Conservation (phyloP, 1,284 basidiomycete species). For the Cystobasidium pallidum region DNA sequence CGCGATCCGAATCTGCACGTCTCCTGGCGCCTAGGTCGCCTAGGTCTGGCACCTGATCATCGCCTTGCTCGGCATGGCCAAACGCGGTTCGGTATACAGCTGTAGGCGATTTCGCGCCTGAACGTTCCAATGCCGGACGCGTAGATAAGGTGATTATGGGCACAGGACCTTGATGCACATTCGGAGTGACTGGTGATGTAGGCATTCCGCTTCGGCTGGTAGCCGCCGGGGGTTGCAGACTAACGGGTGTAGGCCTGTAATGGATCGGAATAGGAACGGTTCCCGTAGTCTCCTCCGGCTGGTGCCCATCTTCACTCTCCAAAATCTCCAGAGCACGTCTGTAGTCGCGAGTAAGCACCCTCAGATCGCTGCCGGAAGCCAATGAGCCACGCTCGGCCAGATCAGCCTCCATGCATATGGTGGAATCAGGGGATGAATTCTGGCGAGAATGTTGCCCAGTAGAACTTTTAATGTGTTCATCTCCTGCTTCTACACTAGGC, state of each 20-base stretch:
- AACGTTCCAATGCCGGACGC: neutral
- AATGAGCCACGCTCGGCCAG: slow-evolving; percentile 13
- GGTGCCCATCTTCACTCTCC: slow-evolving; percentile 14
- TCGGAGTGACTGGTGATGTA: neutral
- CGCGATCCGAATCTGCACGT: slow-evolving; percentile 33
- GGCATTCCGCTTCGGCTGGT: no score
- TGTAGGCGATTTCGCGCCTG: neutral
- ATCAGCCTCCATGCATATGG: slow-evolving; percentile 11
- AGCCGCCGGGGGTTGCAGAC: neutral
- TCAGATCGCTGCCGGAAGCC: slow-evolving; percentile 21
- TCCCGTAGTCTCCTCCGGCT: neutral
- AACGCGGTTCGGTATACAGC: neutral
- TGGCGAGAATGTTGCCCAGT: neutral
- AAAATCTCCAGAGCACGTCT: slow-evolving; percentile 25
- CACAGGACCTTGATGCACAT: neutral
- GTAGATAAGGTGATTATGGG: neutral
- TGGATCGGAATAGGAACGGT: slow-evolving; percentile 26
- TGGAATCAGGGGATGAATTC: slow-evolving; percentile 7
- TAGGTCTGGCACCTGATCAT: slow-evolving; percentile 3
- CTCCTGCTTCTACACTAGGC: neutral
- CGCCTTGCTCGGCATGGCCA: neutral
- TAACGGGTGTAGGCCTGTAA: slow-evolving; percentile 18
- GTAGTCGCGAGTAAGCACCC: slow-evolving; percentile 33
- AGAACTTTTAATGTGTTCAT: neutral
- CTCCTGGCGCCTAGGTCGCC: slow-evolving; percentile 4